Conservation (phyloP, 352 stramenopile species). For the Phytophthora pistaciae region DNA sequence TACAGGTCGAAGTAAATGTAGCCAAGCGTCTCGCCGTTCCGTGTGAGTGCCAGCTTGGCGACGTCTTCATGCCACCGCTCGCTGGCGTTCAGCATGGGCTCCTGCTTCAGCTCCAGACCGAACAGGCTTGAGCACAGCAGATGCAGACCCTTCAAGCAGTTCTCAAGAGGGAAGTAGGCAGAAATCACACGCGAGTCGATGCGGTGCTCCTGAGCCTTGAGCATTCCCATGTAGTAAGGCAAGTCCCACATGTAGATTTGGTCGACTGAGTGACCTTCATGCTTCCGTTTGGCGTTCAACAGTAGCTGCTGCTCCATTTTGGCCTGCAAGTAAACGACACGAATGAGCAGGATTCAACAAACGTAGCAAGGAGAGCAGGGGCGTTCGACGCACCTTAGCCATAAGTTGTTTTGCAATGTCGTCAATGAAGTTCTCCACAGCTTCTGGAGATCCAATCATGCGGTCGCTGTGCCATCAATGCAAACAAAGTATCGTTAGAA, state of each 20-base stretch:
- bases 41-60: slow-evolving; percentile 91
- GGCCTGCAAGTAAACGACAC: slow-evolving; percentile 38
- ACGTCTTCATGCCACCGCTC: slow-evolving; percentile 93
- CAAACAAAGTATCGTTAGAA: slow-evolving; percentile 16
- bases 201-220: slow-evolving; percentile 75
- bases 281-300: slow-evolving; percentile 63
- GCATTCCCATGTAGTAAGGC: slow-evolving; percentile 93
- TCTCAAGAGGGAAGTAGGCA: slow-evolving; percentile 92
- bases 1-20: slow-evolving; percentile 97
- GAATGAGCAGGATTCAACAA: background rate
- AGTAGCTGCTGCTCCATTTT: slow-evolving; percentile 67
- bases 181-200: slow-evolving; percentile 86
- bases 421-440: slow-evolving; percentile 72
- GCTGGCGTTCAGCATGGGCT: slow-evolving; percentile 67
- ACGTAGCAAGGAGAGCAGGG: background rate
- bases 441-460: slow-evolving; percentile 84
- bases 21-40: slow-evolving; percentile 72
- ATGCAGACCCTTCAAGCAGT: slow-evolving; percentile 92
- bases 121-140: slow-evolving; percentile 92
- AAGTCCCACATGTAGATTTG: slow-evolving; percentile 95
- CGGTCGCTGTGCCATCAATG: slow-evolving; percentile 59
- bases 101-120: slow-evolving; percentile 88
- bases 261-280: slow-evolving; percentile 53
- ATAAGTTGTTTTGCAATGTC: slow-evolving; percentile 74
- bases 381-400: slow-evolving; percentile 57